Evolutionary conservation across 805 yeast genomes (phyloP), one percentile per base, ranked within the genome.

Genomic region (Metschnikowia lochheadii): DNA sequence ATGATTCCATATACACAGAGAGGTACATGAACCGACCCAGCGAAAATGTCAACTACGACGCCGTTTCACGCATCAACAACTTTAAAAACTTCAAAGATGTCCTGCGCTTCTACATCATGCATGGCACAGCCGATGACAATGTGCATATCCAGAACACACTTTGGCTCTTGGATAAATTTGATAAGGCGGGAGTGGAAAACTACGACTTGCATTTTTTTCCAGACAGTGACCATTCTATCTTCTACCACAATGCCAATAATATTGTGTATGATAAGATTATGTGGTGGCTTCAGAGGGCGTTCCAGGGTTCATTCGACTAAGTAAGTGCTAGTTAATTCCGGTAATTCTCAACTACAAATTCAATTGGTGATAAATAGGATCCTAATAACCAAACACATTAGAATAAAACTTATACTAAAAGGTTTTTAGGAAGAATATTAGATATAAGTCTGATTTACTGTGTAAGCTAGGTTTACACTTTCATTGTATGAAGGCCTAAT

Each of bases 201-300:
- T 94, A 83, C 62, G 99, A 94, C 61, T 75, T 90, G 71, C 90
- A 84, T 58, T 78, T 90, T 13, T 94, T 85, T 69, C 98, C 99
- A 0, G 99, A 94, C 65, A 87, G 96, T 21, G 92, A 91, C 63
- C 99, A 94, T 65, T 76, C 84, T 43, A 92, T 94, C 41, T 68
- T 67, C 46, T 83, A 76, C 64, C 95, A 94, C 68, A 89, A 89
- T 64, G 96, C 96, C 3, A 81, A 83, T 63, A 67, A 70, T 11
- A 76, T 90, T 35, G 85, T 94, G 8, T 88, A 80, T 64, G 87
- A 83, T 57, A 83, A 85, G 64, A 66, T 94, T 41, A 75, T 76
- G 55, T 64, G 68, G 48, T 91, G 98, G 98, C 58, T 86, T 57
- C 60, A 64, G 44, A 71, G 77, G 56, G 89, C 89, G 0, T 85